phyloP scores from a whole-genome alignment of 2,329 filamentous ascomycete genomes.

The Pseudogymnoascus verrucosus region DNA sequence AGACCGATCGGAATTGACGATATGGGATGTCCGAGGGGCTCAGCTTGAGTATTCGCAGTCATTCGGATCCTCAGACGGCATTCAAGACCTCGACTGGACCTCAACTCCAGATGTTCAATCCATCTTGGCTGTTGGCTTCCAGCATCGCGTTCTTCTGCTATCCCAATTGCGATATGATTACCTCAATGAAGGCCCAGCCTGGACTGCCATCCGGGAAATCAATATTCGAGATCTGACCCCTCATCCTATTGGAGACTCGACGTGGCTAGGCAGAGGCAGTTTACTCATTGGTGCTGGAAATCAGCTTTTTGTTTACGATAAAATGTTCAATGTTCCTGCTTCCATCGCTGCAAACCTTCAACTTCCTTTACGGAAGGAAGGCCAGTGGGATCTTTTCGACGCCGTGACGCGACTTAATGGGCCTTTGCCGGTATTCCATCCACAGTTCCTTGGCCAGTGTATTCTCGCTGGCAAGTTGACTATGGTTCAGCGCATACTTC shows the following conservation, averaged over 20 bases:
- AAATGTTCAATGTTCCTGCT: constrained; percentile 49
- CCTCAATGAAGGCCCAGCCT: constrained; percentile 78
- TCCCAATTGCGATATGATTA: constrained; percentile 90
- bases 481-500: constrained; percentile 64
- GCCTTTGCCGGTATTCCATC: constrained; percentile 83
- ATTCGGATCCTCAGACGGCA: constrained; percentile 64
- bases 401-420: constrained; percentile 79
- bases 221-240: constrained; percentile 73
- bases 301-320: constrained; percentile 78
- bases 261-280: constrained; percentile 80
- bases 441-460: constrained; percentile 80
- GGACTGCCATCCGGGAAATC: constrained; percentile 78
- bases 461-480: constrained; percentile 70
- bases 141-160: constrained; percentile 73
- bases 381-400: constrained; percentile 59
- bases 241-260: constrained; percentile 86
- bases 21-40: constrained; percentile 80
- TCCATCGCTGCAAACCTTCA: constrained; percentile 16
- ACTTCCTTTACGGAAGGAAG: constrained; percentile 17
- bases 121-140: constrained; percentile 85
- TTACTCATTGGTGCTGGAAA: constrained; percentile 86
- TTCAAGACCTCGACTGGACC: constrained; percentile 88
- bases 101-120: constrained; percentile 84
- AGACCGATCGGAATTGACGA: constrained; percentile 66
- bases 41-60: constrained; percentile 74